These are phyloP conservation scores for Cucumis melo DNA, from an alignment of 306 rosid species.

Conservation along the genomic window DNA sequence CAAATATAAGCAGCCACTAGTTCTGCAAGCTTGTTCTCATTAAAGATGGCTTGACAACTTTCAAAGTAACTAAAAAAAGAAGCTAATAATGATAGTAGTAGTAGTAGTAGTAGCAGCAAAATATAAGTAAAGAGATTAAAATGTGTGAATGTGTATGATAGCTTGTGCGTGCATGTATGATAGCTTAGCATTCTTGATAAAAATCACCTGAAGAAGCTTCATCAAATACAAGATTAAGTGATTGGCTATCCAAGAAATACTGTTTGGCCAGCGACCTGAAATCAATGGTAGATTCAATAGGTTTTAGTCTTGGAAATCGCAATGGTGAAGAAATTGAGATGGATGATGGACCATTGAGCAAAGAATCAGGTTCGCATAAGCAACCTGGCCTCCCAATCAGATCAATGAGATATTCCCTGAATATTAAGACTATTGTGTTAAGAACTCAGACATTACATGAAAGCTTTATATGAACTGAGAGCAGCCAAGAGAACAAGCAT, in stretches of 20 bases:
- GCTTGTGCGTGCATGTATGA: not conserved
- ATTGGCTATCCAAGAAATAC: constrained; percentile 67
- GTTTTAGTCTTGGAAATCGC: constrained; percentile 79
- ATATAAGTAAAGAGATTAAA: not conserved
- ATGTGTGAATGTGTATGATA: not conserved
- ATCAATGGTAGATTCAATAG: constrained; percentile 69
- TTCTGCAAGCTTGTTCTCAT: not conserved
- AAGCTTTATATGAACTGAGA: not conserved
- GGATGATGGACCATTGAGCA: constrained; percentile 98
- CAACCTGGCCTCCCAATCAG: constrained; percentile 80
- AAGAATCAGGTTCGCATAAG: constrained; percentile 78
- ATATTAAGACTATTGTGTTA: constrained; percentile 14
- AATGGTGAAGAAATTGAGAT: constrained; percentile 92
- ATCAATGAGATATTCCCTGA: constrained; percentile 88
- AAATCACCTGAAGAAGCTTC: constrained; percentile 63
- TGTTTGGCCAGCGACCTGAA: constrained; percentile 88
- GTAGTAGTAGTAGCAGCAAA: not conserved
- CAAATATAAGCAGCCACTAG: not conserved
- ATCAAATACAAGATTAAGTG: constrained; percentile 80
- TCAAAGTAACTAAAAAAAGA: not conserved
- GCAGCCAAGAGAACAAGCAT: constrained; percentile 8
- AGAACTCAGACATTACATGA: not conserved
- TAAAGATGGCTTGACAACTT: not conserved
- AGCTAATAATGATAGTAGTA: not conserved
- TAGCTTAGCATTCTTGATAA: constrained; percentile 1